These are phyloP conservation scores for Apiospora marii DNA, from an alignment of 2,329 filamentous ascomycete species.

Conservation along the genomic window DNA sequence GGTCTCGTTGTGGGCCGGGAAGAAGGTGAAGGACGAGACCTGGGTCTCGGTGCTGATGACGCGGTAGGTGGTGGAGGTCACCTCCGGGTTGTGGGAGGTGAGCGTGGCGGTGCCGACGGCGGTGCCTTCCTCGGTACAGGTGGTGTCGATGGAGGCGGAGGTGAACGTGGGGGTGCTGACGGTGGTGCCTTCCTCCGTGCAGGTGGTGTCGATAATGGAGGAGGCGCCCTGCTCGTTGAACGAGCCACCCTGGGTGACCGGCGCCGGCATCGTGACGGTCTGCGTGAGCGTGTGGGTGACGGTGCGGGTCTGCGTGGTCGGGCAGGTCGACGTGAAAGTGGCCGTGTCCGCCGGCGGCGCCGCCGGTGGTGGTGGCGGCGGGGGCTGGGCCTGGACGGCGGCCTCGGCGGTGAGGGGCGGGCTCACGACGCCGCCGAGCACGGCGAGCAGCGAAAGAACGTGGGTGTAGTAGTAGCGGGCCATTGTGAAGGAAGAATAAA, in stretches of 20 bases:
- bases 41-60: neutral
- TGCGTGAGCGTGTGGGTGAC: too few relatives aligned
- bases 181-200: neutral
- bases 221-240: neutral
- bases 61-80: neutral
- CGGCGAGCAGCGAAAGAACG: conserved; percentile 2
- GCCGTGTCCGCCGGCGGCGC: neutral
- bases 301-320: too few relatives aligned
- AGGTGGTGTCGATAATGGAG: neutral
- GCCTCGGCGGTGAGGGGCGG: neutral
- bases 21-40: neutral
- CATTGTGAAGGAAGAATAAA: neutral
- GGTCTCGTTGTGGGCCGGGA: neutral
- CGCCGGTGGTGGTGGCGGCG: neutral
- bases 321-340: neutral
- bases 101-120: neutral
- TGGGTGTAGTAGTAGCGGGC: neutral
- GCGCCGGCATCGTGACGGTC: neutral
- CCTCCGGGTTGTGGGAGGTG: neutral
- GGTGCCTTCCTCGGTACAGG: neutral
- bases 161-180: too few relatives aligned
- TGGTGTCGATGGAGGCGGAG: neutral
- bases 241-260: neutral
- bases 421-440: neutral
- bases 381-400: neutral